phyloP scores from a whole-genome alignment of 768 basidiomycete species.

The Boletus rufocinnamomeus region DNA sequence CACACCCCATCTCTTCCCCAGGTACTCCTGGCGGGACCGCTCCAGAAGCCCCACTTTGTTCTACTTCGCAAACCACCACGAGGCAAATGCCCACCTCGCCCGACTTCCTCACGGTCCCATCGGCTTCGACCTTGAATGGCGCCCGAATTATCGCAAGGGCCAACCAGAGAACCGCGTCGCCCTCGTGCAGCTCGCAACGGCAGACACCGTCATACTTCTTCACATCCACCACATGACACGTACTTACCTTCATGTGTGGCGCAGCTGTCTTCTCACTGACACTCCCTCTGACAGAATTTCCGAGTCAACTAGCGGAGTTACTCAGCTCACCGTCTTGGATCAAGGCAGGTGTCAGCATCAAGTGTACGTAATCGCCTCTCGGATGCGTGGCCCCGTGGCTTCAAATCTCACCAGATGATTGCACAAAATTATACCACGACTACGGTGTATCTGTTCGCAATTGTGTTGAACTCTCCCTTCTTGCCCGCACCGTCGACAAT shows the following conservation, averaged over 20 bases:
- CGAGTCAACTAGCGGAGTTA: slow-evolving; percentile 48
- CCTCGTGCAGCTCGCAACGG: slow-evolving; percentile 69
- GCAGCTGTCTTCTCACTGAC: slow-evolving; percentile 2
- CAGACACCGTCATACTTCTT: slow-evolving; percentile 56
- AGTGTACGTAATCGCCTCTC: slow-evolving; percentile 43
- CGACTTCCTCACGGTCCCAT: slow-evolving; percentile 32
- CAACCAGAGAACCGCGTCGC: slow-evolving; percentile 65
- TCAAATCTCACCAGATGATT: slow-evolving; percentile 53
- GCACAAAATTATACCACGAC: slow-evolving; percentile 59
- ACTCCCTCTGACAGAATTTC: slow-evolving; percentile 48
- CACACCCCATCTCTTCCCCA: slow-evolving; percentile 6
- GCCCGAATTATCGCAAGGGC: slow-evolving; percentile 58
- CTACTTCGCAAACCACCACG: slow-evolving; percentile 38
- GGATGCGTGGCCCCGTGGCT: background rate
- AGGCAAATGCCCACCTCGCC: slow-evolving; percentile 26
- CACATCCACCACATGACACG: slow-evolving; percentile 64
- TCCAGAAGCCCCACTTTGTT: slow-evolving; percentile 23
- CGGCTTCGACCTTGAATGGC: slow-evolving; percentile 85
- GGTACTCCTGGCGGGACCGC: slow-evolving; percentile 26
- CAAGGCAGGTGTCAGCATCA: slow-evolving; percentile 78
- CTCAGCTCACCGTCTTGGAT: slow-evolving; percentile 53
- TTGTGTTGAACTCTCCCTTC: slow-evolving; percentile 68
- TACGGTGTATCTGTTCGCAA: slow-evolving; percentile 44
- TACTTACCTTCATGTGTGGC: slow-evolving; percentile 14
- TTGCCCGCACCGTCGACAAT: slow-evolving; percentile 73